Evolutionary conservation across 441 rosid species (phyloP).

Genomic region (Gossypium gossypioides): DNA sequence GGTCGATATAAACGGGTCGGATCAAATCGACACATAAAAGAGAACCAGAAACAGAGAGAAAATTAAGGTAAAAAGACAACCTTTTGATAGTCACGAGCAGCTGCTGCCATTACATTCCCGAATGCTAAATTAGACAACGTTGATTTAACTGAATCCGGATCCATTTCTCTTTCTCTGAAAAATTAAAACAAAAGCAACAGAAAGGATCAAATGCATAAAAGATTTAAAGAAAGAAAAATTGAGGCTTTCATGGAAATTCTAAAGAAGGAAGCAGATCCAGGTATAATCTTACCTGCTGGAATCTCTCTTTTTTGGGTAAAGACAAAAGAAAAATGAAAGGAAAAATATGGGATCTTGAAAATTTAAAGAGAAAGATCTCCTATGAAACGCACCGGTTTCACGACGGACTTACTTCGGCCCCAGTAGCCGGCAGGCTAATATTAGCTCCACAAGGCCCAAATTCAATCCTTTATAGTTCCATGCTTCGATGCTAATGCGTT

Average conservation of each 20-base stretch:
- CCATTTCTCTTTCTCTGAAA: slow-evolving; percentile 38
- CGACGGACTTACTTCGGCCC: background rate
- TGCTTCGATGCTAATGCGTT: background rate
- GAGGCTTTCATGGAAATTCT: background rate
- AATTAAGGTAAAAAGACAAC: slow-evolving; percentile 17
- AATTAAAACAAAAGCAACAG: background rate
- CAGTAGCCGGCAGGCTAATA: background rate
- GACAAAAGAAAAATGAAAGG: background rate
- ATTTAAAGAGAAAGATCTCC: background rate
- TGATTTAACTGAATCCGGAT: slow-evolving; percentile 77
- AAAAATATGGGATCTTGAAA: background rate
- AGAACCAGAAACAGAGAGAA: background rate
- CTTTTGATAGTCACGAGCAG: slow-evolving; percentile 90
- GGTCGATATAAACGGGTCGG: background rate
- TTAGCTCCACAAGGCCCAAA: background rate
- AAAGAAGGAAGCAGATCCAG: background rate
- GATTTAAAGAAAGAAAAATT: background rate
- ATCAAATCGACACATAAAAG: background rate
- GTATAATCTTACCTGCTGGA: background rate
- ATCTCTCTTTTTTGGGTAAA: background rate
- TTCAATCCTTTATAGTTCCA: background rate
- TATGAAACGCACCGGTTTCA: background rate
- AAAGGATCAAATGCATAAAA: background rate
- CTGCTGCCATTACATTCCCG: slow-evolving; percentile 89
- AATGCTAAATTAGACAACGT: slow-evolving; percentile 73